phyloP scores from a whole-genome alignment of 1,284 basidiomycete species.

The Irpex sp. region DNA sequence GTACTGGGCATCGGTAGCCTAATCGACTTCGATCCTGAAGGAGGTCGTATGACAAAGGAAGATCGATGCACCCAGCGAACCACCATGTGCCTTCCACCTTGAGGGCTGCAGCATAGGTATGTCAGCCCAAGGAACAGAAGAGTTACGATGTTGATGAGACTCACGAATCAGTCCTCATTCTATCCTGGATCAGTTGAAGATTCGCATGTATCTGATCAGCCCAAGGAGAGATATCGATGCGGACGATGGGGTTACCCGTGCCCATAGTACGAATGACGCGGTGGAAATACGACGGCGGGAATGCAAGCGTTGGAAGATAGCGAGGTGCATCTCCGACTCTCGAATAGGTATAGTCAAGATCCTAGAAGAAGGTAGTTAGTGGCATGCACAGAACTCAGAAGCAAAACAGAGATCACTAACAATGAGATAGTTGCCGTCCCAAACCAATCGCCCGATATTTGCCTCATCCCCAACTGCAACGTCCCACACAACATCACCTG shows the following conservation, averaged over 20 bases:
- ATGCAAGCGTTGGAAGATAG: conserved; percentile 71
- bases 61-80: conserved; percentile 81
- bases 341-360: conserved; percentile 78
- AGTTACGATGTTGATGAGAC: conserved; percentile 24
- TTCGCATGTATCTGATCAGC: conserved; percentile 69
- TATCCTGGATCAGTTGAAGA: conserved; percentile 72
- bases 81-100: conserved; percentile 73
- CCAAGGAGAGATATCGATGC: conserved; percentile 74
- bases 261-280: conserved; percentile 63
- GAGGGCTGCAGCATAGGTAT: conserved; percentile 44
- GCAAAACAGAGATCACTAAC: conserved; percentile 42
- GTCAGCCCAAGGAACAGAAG: neutral
- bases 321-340: conserved; percentile 69
- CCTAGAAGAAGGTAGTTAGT: conserved; percentile 38
- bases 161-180: conserved; percentile 76
- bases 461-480: conserved; percentile 78
- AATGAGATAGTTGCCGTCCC: conserved; percentile 81
- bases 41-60: conserved; percentile 59
- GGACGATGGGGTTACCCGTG: conserved; percentile 63
- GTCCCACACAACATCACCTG: conserved; percentile 82
- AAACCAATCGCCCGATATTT: conserved; percentile 72
- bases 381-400: conserved; percentile 3
- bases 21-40: conserved; percentile 23
- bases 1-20: conserved; percentile 24
- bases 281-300: conserved; percentile 83